phyloP scores from a whole-genome alignment of 1,284 basidiomycete species.

The Meripilus lineatus region DNA sequence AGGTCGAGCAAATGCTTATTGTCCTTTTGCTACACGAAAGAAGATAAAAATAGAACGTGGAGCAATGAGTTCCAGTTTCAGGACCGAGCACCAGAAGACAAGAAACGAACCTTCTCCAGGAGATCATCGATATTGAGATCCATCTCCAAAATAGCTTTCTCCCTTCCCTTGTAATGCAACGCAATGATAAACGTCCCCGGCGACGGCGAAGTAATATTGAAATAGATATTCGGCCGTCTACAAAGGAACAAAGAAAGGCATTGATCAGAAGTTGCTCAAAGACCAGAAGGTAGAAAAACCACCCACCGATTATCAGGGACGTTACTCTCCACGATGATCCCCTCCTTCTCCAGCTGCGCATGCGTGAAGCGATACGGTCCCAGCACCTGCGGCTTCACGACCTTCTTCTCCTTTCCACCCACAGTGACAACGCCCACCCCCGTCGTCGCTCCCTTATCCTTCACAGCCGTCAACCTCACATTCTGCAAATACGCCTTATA shows the following conservation, averaged over 20 bases:
- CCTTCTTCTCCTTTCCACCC: conserved; percentile 97
- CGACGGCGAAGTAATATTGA: conserved; percentile 96
- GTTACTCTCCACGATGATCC: conserved; percentile 98
- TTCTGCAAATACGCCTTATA: conserved; percentile 99
- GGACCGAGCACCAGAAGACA: too few relatives aligned
- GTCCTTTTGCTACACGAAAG: conserved; percentile 83
- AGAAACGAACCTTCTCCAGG: conserved; percentile 77
- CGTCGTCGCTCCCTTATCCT: conserved; percentile 79
- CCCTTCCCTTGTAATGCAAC: conserved; percentile 97
- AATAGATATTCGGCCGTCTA: conserved; percentile 96
- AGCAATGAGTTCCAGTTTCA: not conserved
- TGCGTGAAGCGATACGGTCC: conserved; percentile 98
- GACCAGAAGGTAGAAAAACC: too few relatives aligned
- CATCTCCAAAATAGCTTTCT: conserved; percentile 99
- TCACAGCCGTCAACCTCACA: conserved; percentile 84
- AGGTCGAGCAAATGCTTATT: conserved; percentile 94
- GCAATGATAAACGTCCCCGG: conserved; percentile 99
- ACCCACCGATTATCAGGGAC: conserved; percentile 91
- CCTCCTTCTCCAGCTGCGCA: conserved; percentile 97
- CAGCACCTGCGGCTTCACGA: conserved; percentile 76
- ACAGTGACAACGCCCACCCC: conserved; percentile 95
- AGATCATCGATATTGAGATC: conserved; percentile 99
- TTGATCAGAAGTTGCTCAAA: too few relatives aligned
- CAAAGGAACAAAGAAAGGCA: conserved; percentile 1
- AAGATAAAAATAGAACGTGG: not conserved